Percentiles rank a stretch among this genome's conserved stretches.
phyloP scores from a whole-genome alignment of 2,329 filamentous ascomycete species.

The Eutypella sp. region DNA sequence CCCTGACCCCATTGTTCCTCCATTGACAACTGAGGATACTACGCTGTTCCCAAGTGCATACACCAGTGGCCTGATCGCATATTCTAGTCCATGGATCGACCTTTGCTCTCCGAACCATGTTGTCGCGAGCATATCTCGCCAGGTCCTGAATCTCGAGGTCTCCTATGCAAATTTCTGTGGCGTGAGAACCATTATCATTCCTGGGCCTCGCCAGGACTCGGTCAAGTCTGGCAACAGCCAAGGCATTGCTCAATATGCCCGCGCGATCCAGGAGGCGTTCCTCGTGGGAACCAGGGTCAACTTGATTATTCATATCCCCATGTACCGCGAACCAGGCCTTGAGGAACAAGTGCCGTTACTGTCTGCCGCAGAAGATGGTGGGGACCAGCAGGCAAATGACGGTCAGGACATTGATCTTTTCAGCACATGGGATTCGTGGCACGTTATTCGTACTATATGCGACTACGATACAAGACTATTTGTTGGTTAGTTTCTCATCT shows the following conservation, averaged over 20 bases:
- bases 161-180: conserved; percentile 96
- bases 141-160: conserved; percentile 85
- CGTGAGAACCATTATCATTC: conserved; percentile 74
- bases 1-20: conserved; percentile 55
- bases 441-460: conserved; percentile 78
- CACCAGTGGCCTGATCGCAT: conserved; percentile 70
- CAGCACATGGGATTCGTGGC: conserved; percentile 90
- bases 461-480: conserved; percentile 77
- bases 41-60: conserved; percentile 62
- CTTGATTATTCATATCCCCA: conserved; percentile 75
- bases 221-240: conserved; percentile 44
- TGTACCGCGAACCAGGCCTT: conserved; percentile 67
- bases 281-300: conserved; percentile 70
- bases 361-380: conserved; percentile 35
- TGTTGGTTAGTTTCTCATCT: conserved; percentile 63
- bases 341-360: conserved; percentile 51
- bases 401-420: conserved; percentile 63
- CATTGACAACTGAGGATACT: conserved; percentile 77
- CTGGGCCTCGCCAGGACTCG: conserved; percentile 66
- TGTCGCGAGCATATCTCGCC: conserved; percentile 79
- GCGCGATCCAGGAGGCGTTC: conserved; percentile 77
- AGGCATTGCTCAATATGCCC: conserved; percentile 70
- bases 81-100: conserved; percentile 90
- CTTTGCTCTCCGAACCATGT: conserved; percentile 76
- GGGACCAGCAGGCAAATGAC: conserved; percentile 26